Evolutionary conservation across 2,329 filamentous ascomycete genomes (phyloP).

Genomic region (Diaporthe vexans): DNA sequence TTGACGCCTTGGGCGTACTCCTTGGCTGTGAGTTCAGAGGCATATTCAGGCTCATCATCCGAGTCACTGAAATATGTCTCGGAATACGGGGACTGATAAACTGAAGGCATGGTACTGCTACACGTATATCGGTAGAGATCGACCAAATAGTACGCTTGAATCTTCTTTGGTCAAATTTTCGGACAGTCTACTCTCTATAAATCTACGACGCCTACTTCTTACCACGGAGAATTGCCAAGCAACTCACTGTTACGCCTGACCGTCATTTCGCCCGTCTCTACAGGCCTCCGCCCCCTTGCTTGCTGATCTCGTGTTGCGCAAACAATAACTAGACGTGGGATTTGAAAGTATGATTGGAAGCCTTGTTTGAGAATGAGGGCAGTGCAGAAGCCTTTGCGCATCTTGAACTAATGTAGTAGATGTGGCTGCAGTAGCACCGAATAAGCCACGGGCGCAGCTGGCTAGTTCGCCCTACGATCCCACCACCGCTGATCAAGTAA

Average conservation of each 20-base stretch:
- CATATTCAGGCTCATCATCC: conserved; percentile 3
- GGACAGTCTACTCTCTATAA: neutral
- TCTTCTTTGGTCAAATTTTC: too few relatives aligned
- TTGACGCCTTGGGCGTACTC: conserved; percentile 4
- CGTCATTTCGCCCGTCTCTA: neutral
- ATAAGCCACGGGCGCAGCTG: conserved; percentile 15
- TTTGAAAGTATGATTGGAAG: neutral
- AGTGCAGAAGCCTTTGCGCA: neutral
- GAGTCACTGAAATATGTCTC: conserved; percentile 10
- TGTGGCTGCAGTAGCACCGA: neutral
- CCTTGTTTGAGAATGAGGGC: neutral
- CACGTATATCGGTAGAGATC: fast-evolving
- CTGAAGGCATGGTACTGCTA: neutral
- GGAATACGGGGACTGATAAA: neutral
- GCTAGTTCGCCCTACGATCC: neutral
- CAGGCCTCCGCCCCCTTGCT: neutral
- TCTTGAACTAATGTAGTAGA: neutral
- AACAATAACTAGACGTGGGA: too few relatives aligned
- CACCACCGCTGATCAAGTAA: neutral
- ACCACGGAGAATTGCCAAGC: neutral
- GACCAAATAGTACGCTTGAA: too few relatives aligned
- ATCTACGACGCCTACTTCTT: neutral
- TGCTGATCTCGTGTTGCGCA: neutral
- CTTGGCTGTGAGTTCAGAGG: conserved; percentile 5
- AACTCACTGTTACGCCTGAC: neutral